Evolutionary conservation across 2,329 filamentous ascomycete species (phyloP).

Genomic region (Sporothrix protearum): DNA sequence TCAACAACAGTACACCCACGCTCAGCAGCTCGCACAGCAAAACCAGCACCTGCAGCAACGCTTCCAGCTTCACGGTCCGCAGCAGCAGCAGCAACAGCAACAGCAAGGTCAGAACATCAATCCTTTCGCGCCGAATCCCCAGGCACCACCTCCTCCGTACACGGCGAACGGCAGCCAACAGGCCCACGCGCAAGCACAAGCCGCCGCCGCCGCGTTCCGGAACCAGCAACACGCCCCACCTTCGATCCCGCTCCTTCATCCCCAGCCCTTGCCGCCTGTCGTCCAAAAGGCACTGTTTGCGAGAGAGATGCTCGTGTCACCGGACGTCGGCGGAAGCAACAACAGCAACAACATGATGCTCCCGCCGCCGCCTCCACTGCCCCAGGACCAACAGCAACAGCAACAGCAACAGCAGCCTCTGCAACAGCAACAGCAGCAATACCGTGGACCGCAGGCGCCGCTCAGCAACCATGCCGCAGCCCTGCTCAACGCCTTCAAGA

Average conservation of each 20-base stretch:
- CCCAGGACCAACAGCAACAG: background rate
- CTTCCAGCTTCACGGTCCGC: slow-evolving; percentile 13
- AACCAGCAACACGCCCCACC: slow-evolving; percentile 7
- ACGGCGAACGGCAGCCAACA: background rate
- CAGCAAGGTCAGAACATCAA: background rate
- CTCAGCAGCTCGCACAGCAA: slow-evolving; percentile 10
- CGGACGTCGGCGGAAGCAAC: slow-evolving; percentile 30
- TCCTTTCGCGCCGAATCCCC: slow-evolving; percentile 14
- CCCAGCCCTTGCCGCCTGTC: slow-evolving; percentile 54
- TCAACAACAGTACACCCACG: background rate
- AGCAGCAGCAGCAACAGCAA: background rate
- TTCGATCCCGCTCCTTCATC: slow-evolving; percentile 40
- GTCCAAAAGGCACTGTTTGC: slow-evolving; percentile 53
- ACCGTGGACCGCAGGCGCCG: slow-evolving; percentile 29
- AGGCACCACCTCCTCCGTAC: slow-evolving; percentile 10
- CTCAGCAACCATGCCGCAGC: slow-evolving; percentile 38
- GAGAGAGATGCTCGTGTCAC: slow-evolving; percentile 39
- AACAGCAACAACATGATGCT: slow-evolving; percentile 5
- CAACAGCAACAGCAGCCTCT: too few relatives aligned
- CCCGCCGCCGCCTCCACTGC: slow-evolving; percentile 29
- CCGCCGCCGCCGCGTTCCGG: slow-evolving; percentile 3
- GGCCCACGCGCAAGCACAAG: background rate
- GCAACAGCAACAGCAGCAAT: slow-evolving; percentile 22
- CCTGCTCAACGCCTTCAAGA: slow-evolving; percentile 44
- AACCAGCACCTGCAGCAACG: slow-evolving; percentile 17